Conservation (phyloP, 2,329 filamentous ascomycete species). For the Cercospora zeina region DNA sequence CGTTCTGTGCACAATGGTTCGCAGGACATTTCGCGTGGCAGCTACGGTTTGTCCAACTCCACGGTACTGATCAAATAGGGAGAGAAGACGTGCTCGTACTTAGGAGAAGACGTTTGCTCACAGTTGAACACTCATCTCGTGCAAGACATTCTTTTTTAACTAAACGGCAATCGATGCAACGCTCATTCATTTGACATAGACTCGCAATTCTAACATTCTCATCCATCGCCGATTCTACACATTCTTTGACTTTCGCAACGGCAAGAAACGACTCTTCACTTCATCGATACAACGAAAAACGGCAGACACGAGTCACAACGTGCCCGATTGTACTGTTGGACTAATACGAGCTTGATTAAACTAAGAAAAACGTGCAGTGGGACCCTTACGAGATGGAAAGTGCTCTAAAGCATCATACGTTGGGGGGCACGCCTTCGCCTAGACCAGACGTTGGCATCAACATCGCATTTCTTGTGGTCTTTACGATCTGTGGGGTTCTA, state of each 20-base stretch:
- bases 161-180: slow-evolving; percentile 10
- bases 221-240: slow-evolving; percentile 2
- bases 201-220: slow-evolving; percentile 7
- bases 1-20: slow-evolving; percentile 9
- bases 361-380: neutral
- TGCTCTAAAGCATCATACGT: slow-evolving; percentile 42
- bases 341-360: slow-evolving; percentile 1
- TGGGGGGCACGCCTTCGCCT: slow-evolving; percentile 61
- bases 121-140: slow-evolving; percentile 12
- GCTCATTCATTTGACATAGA: slow-evolving; percentile 5
- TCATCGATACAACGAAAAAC: slow-evolving; percentile 6
- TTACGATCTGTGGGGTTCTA: slow-evolving; percentile 53
- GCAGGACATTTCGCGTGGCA: slow-evolving; percentile 11
- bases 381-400: slow-evolving; percentile 2
- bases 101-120: slow-evolving; percentile 16
- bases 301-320: slow-evolving; percentile 8
- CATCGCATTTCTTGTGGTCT: slow-evolving; percentile 62
- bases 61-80: slow-evolving; percentile 15
- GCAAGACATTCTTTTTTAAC: slow-evolving; percentile 3
- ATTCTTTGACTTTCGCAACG: slow-evolving; percentile 16
- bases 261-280: slow-evolving; percentile 8
- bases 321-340: neutral
- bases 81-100: slow-evolving; percentile 10
- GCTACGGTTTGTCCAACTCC: slow-evolving; percentile 2
- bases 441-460: slow-evolving; percentile 65